Conservation (phyloP, 345 rosid species). For the Cardamine occulta region DNA sequence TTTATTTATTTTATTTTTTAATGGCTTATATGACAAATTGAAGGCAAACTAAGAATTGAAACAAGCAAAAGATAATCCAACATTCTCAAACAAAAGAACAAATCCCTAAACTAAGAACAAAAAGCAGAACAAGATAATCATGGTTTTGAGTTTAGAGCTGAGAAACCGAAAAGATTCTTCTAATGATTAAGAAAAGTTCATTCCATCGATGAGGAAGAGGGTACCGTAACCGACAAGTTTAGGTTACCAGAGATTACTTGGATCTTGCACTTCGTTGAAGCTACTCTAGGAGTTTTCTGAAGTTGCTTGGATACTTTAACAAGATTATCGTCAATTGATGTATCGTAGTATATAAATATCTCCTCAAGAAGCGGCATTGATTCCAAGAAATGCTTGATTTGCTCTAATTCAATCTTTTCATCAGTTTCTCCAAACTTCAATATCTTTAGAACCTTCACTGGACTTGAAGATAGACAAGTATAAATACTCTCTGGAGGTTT, state of each 20-base stretch:
- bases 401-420: background rate
- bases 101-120: too few species aligned
- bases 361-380: conserved; percentile 28
- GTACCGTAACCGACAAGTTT: background rate
- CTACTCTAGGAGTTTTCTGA: background rate
- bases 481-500: background rate
- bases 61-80: too few species aligned
- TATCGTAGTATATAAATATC: background rate
- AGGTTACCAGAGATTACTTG: conserved; percentile 1
- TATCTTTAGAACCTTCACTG: conserved; percentile 16
- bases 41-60: too few species aligned
- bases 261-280: conserved; percentile 19
- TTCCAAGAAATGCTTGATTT: conserved; percentile 13
- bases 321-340: background rate
- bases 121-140: too few species aligned
- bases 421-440: background rate
- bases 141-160: too few species aligned
- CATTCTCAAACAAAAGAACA: too few species aligned
- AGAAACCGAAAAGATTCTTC: too few species aligned
- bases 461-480: conserved; percentile 11
- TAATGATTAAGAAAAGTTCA: too few species aligned
- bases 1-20: too few species aligned
- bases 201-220: too few species aligned
- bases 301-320: too few species aligned
- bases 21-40: too few species aligned